Base-by-base conservation (phyloP, 345 rosid species). In the Lepidium sativum region DNA sequence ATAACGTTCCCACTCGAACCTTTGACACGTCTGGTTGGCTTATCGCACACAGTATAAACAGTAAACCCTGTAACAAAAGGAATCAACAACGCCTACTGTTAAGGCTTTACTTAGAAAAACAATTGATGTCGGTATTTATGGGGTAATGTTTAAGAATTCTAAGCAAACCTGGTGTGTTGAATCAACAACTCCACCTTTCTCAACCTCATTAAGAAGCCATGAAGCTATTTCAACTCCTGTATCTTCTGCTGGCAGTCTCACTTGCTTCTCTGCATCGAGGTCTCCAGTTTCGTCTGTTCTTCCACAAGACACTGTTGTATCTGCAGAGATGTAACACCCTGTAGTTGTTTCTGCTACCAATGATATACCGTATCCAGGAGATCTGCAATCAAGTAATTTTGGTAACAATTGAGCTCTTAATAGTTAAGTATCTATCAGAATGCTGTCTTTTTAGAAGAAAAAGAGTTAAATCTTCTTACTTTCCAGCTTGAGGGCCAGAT, bases 141-240 rank as follows among this genome's bases (percentile, higher is more conserved):
- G n/a, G n/a, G 16, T 53, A 18, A 42, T 12, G 33, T 35, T 11
- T 18, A 4, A 2, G 33, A 31, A 8, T 48, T 57, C 6, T 6
- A 23, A 23, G 31, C 83, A 27, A 11, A 90, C 97, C 95, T 88
- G 96, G 76, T 91, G 96, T 33, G 95, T 63, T 34, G 99, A 88
- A 77, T 94, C 97, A 41, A 91, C 96, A 35, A 94, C 96, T 70
- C 99, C 99, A 31, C 97, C 96, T 70, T 80, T 89, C 75, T 84
- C 92, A 69, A 94, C 78, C 83, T 94, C 95, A 16, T 84, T 75
- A 51, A 91, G 97, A 48, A 94, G 91, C 83, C 80, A 54, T n/a
- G 91, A 81, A 42, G 96, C 97, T 69, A 79, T 71, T 70, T 85
- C 82, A 80, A 71, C 86, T 6, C 96, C 97, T n/a, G 94, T 85